phyloP scores from a whole-genome alignment of 2,329 filamentous ascomycete genomes.

The Paramyrothecium sp. region DNA sequence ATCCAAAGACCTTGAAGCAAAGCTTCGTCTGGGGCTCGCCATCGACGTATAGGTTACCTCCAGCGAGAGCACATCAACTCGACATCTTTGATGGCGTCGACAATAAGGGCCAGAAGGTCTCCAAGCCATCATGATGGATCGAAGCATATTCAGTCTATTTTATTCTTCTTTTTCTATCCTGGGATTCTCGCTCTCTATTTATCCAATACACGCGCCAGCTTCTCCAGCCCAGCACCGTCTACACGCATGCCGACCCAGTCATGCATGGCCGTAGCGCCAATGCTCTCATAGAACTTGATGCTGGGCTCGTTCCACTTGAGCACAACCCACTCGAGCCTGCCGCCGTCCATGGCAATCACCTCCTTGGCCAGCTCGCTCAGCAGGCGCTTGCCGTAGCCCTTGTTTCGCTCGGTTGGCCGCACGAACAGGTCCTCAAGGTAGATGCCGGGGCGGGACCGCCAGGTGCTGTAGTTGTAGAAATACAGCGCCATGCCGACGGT shows the following conservation, averaged over 20 bases:
- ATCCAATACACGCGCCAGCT: slow-evolving; percentile 50
- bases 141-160: neutral
- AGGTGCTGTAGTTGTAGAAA: slow-evolving; percentile 96
- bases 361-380: slow-evolving; percentile 78
- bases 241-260: slow-evolving; percentile 78
- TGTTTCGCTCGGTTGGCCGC: slow-evolving; percentile 63
- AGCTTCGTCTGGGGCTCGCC: slow-evolving; percentile 47
- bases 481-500: slow-evolving; percentile 80
- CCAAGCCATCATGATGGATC: neutral
- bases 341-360: slow-evolving; percentile 69
- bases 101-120: slow-evolving; percentile 17
- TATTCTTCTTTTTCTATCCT: neutral
- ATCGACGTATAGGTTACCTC: slow-evolving; percentile 19
- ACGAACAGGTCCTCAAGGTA: slow-evolving; percentile 96
- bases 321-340: slow-evolving; percentile 84
- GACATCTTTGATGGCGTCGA: slow-evolving; percentile 50
- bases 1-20: slow-evolving; percentile 25
- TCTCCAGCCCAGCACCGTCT: slow-evolving; percentile 62
- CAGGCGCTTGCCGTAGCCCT: slow-evolving; percentile 77
- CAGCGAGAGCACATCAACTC: slow-evolving; percentile 30
- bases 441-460: slow-evolving; percentile 82
- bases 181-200: slow-evolving; percentile 8
- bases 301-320: slow-evolving; percentile 91
- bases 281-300: slow-evolving; percentile 78
- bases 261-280: slow-evolving; percentile 64